phyloP scores from a whole-genome alignment of 768 basidiomycete species.

The Dacryopinax primogenitus region DNA sequence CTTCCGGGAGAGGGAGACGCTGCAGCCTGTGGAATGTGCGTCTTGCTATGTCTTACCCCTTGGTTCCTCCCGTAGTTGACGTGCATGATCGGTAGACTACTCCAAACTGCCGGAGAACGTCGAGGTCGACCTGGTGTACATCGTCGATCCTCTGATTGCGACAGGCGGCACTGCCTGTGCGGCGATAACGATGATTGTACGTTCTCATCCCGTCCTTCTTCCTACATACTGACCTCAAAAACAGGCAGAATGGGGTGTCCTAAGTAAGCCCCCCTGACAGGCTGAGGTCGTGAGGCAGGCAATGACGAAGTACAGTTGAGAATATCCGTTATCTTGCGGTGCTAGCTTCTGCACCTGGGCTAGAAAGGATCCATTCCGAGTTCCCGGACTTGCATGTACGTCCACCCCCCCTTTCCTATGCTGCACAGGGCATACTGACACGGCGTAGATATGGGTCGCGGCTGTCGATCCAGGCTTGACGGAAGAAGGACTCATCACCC shows the following conservation, averaged over 20 bases:
- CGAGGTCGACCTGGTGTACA: slow-evolving; percentile 68
- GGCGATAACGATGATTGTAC: slow-evolving; percentile 65
- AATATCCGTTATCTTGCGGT: slow-evolving; percentile 74
- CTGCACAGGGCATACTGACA: neutral
- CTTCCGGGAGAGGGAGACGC: slow-evolving; percentile 70
- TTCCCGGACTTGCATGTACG: slow-evolving; percentile 71
- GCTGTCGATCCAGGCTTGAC: slow-evolving; percentile 67
- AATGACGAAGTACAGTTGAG: slow-evolving; percentile 31
- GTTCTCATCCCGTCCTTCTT: slow-evolving; percentile 3
- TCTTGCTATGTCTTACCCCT: neutral
- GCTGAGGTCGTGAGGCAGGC: slow-evolving; percentile 21
- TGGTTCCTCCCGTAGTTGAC: neutral
- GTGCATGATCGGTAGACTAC: slow-evolving; percentile 44
- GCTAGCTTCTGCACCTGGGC: slow-evolving; percentile 63
- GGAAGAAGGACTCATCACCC: slow-evolving; percentile 63
- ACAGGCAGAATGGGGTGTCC: slow-evolving; percentile 57
- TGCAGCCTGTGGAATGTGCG: slow-evolving; percentile 85
- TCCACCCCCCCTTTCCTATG: slow-evolving; percentile 1
- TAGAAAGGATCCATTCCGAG: slow-evolving; percentile 47
- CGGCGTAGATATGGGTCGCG: slow-evolving; percentile 66
- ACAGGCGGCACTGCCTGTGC: slow-evolving; percentile 88
- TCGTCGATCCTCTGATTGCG: slow-evolving; percentile 86
- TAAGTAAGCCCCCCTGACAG: slow-evolving; percentile 33
- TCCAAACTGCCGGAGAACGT: slow-evolving; percentile 71
- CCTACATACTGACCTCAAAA: neutral